Evolutionary conservation across 2,329 filamentous ascomycete genomes (phyloP), one percentile per base, ranked within the genome.

Genomic region (Epichloe coenophiala): DNA sequence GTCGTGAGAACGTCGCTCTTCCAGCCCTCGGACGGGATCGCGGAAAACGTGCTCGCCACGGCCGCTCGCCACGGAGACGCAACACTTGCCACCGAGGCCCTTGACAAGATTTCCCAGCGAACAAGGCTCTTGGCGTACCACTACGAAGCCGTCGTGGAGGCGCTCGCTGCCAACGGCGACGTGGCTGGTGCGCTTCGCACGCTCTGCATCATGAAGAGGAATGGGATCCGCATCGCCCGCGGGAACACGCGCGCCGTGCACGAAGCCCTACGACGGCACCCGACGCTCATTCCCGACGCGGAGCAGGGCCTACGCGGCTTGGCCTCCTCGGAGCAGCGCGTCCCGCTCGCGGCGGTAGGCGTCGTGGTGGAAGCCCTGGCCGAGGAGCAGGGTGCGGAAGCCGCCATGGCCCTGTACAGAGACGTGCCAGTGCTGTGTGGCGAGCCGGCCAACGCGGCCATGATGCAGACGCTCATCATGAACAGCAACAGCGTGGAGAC

Each of bases 71-170:
- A 81, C 52, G 81, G 80, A 21, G 84, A 95, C 61, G 69, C 79
- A 2, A 65, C 71, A 0, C 72, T 96, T 9, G 86, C 85, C 1
- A 82, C 81, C 5, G 78, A 84, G 33, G 84, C 86, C 33, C 79
- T 95, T 54, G 75, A 81, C 23, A 56, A 61, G 48, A 51, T 68
- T 2, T 60, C 65, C 4, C 53, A 51, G 36, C 59, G 61, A 17
- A 62, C 76, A 1, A 72, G 75, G 40, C 71, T 89, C 38, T 71
- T 74, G 8, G 66, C 76, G 5, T 74, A 84, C 54, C 88, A 96
- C 62, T 95, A 93, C 65, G 88, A 94, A 63, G 76, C 84, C 31
- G 74, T 96, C 31, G 71, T 90, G 6, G 81, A 87, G 51, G 77
- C 84, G 4, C 88, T 94, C 60, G 71, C 80, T 11, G 68, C 71